These are phyloP conservation scores for Ilyonectria mors-panacis DNA, from an alignment of 2,329 filamentous ascomycete species.

Conservation along the genomic window DNA sequence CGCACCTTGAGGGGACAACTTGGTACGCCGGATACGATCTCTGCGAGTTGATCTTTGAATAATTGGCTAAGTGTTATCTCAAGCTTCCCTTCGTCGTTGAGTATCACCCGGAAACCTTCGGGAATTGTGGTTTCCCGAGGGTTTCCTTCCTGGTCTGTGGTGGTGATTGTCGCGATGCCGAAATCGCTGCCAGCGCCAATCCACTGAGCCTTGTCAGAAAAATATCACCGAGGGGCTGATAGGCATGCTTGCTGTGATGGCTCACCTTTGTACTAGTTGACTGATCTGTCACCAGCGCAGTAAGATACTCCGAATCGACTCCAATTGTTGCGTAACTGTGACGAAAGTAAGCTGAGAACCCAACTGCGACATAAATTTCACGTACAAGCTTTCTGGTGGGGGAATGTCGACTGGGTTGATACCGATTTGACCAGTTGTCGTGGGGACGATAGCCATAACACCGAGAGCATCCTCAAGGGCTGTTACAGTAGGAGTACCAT, in stretches of 20 bases:
- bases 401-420: conserved; percentile 16
- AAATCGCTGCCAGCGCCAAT: background rate
- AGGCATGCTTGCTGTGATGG: background rate
- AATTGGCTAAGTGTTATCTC: conserved; percentile 1
- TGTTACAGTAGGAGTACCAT: background rate
- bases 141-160: background rate
- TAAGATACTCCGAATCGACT: conserved; percentile 9
- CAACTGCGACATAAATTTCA: background rate
- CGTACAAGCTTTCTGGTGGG: conserved; percentile 6
- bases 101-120: background rate
- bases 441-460: conserved; percentile 2
- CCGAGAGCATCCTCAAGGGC: background rate
- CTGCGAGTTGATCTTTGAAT: background rate
- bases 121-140: background rate
- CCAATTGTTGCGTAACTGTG: conserved; percentile 1
- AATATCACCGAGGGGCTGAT: background rate
- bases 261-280: conserved; percentile 8
- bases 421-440: conserved; percentile 10
- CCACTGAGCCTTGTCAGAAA: background rate
- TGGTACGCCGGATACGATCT: background rate
- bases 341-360: background rate
- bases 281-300: background rate
- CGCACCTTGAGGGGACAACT: background rate
- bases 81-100: background rate
- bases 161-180: background rate